Conservation (phyloP, 2,329 filamentous ascomycete species). For the Tricladium varicosporioides region DNA sequence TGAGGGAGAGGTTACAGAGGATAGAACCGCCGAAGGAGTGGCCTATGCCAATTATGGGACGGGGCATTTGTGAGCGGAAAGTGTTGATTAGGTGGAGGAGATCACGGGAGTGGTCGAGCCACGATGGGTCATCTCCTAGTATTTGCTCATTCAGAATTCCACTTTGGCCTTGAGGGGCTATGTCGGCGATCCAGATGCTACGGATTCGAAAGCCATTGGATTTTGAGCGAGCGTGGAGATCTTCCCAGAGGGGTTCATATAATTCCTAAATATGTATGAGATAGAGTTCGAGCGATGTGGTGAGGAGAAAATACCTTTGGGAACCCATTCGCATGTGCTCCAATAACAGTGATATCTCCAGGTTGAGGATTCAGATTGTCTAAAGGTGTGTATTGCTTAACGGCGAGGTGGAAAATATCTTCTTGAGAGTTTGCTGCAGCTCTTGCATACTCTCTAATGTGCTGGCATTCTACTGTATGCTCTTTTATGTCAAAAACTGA, state of each 20-base stretch:
- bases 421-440: slow-evolving; percentile 73
- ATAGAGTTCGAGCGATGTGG: too few species aligned
- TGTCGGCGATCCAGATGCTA: slow-evolving; percentile 86
- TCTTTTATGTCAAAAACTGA: slow-evolving; percentile 63
- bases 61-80: slow-evolving; percentile 76
- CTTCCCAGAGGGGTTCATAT: slow-evolving; percentile 90
- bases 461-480: slow-evolving; percentile 70
- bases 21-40: slow-evolving; percentile 85
- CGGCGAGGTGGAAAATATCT: slow-evolving; percentile 67
- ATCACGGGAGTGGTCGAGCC: slow-evolving; percentile 84
- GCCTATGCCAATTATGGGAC: slow-evolving; percentile 76
- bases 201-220: slow-evolving; percentile 67
- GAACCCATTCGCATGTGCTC: slow-evolving; percentile 87
- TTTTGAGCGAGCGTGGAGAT: slow-evolving; percentile 61
- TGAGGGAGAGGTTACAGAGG: slow-evolving; percentile 67
- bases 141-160: slow-evolving; percentile 71
- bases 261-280: slow-evolving; percentile 73
- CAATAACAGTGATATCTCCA: slow-evolving; percentile 82
- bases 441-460: slow-evolving; percentile 78
- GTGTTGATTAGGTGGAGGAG: slow-evolving; percentile 81
- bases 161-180: slow-evolving; percentile 80
- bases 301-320: slow-evolving; percentile 66
- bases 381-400: slow-evolving; percentile 86
- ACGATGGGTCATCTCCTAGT: slow-evolving; percentile 83
- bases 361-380: slow-evolving; percentile 65